Evolutionary conservation across 2,329 filamentous ascomycete genomes (phyloP).

Genomic region (Trichoderma harzianum): DNA sequence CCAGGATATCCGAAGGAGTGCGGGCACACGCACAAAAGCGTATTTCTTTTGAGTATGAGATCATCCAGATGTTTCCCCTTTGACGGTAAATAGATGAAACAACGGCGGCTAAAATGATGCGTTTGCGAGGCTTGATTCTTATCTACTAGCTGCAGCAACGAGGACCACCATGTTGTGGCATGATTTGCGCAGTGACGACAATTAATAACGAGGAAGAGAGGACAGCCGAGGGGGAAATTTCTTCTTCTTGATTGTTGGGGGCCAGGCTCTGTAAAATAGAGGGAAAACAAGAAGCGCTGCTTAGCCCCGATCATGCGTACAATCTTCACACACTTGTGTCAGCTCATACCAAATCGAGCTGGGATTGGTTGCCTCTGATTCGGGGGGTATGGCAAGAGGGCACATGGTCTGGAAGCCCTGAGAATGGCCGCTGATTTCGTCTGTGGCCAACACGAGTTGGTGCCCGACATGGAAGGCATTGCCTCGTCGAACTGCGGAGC

Average conservation of each 20-base stretch:
- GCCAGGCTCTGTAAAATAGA: conserved; percentile 10
- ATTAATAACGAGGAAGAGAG: background rate
- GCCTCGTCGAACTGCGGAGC: background rate
- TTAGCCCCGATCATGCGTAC: conserved; percentile 15
- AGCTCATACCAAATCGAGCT: conserved; percentile 4
- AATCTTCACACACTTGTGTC: conserved; percentile 7
- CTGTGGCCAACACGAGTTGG: background rate
- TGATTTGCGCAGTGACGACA: background rate
- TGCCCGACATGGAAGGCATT: background rate
- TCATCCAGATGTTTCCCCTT: background rate
- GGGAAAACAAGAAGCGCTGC: conserved; percentile 3
- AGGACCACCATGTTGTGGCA: background rate
- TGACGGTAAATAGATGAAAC: background rate
- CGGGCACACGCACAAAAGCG: background rate
- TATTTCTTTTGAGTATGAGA: background rate
- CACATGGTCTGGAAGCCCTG: conserved; percentile 15
- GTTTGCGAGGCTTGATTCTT: background rate
- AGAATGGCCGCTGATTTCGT: background rate
- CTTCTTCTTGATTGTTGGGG: background rate
- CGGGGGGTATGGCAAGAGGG: conserved; percentile 18
- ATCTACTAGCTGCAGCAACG: background rate
- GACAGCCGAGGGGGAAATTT: background rate
- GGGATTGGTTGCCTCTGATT: conserved; percentile 17
- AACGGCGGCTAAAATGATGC: background rate
- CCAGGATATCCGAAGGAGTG: background rate